Evolutionary conservation across 2,329 filamentous ascomycete genomes (phyloP).

Genomic region (Penicillium sp.): DNA sequence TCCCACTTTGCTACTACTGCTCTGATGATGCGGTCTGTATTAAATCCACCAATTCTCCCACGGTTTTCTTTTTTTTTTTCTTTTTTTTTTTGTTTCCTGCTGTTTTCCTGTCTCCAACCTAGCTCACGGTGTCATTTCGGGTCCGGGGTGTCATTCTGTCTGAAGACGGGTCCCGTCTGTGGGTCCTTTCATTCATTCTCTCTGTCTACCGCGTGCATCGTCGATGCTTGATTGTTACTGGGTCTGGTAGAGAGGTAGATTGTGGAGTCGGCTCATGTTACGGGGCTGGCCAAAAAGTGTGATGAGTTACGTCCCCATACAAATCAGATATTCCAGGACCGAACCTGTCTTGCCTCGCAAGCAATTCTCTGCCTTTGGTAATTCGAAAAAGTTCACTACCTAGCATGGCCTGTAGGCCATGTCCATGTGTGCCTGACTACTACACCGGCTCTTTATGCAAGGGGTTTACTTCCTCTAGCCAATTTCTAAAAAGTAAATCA

Average conservation of each 20-base stretch:
- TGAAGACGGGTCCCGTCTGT: slow-evolving; percentile 17
- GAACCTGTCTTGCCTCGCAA: background rate
- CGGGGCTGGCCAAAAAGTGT: slow-evolving; percentile 23
- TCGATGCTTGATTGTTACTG: slow-evolving; percentile 17
- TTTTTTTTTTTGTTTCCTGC: slow-evolving; percentile 18
- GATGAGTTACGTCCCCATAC: slow-evolving; percentile 26
- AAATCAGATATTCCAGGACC: slow-evolving; percentile 16
- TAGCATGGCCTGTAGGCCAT: too few relatives aligned
- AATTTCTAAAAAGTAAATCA: background rate
- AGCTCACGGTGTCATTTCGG: slow-evolving; percentile 20
- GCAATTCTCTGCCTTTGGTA: background rate
- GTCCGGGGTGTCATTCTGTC: slow-evolving; percentile 19
- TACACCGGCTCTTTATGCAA: too few relatives aligned
- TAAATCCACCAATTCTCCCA: slow-evolving; percentile 34
- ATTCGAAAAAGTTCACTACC: too few relatives aligned
- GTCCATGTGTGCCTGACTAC: too few relatives aligned
- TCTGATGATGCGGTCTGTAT: slow-evolving; percentile 28
- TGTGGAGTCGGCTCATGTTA: slow-evolving; percentile 17
- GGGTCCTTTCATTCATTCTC: slow-evolving; percentile 19
- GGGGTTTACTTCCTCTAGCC: background rate
- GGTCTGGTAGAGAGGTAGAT: slow-evolving; percentile 22
- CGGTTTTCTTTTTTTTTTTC: slow-evolving; percentile 18
- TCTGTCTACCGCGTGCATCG: slow-evolving; percentile 17
- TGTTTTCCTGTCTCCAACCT: slow-evolving; percentile 15
- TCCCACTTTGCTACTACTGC: slow-evolving; percentile 28